Evolutionary conservation across 2,329 filamentous ascomycete species (phyloP).

Genomic region (Neurospora sp.): DNA sequence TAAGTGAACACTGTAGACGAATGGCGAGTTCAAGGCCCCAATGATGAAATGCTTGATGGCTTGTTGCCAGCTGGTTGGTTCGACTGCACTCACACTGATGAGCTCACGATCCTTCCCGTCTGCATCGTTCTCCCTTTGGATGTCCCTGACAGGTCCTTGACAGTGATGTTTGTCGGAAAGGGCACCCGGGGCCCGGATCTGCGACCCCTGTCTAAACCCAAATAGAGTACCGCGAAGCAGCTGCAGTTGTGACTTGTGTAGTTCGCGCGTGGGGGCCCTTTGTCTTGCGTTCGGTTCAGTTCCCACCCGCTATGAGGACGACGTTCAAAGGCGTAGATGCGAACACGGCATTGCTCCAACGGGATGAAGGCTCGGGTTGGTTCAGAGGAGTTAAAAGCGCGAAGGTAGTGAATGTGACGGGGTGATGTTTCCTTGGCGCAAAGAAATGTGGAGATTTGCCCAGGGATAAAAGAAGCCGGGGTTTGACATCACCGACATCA

Average conservation of each 20-base stretch:
- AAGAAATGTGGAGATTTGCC: not conserved
- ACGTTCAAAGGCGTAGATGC: constrained; percentile 2
- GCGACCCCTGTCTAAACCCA: not conserved
- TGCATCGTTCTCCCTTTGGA: not conserved
- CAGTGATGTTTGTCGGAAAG: constrained; percentile 5
- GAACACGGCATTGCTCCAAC: not conserved
- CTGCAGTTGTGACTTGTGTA: constrained; percentile 2
- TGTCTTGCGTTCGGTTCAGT: constrained; percentile 1
- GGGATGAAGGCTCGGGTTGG: not conserved
- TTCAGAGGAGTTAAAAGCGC: not conserved
- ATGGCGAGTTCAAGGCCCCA: not conserved
- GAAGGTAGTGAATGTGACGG: not conserved
- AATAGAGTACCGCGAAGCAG: not conserved
- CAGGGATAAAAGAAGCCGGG: not conserved
- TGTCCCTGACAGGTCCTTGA: not conserved
- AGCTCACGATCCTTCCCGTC: not conserved
- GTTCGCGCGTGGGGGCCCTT: constrained; percentile 5
- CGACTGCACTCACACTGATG: not conserved
- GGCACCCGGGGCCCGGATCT: constrained; percentile 8
- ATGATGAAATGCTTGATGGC: not conserved
- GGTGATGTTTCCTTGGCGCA: not conserved
- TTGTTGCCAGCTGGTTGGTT: not conserved
- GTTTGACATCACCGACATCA: constrained; percentile 3
- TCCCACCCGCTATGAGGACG: constrained; percentile 15
- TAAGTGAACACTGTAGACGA: not conserved